Base-by-base conservation (phyloP, 2,329 filamentous ascomycete species). In the Alternaria sp. region DNA sequence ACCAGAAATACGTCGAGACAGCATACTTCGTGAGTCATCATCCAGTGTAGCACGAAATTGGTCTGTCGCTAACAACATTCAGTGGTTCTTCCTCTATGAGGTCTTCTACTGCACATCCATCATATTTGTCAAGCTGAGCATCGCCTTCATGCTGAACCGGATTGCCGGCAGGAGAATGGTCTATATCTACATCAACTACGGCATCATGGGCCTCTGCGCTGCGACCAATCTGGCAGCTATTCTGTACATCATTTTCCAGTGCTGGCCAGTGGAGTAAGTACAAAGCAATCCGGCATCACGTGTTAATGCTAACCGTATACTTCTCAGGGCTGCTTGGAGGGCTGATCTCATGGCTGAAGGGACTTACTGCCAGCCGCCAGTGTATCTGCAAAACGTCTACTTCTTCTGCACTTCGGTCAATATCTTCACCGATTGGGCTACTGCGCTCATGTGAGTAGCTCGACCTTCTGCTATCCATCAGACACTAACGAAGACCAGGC, bases 31-130 rank as follows among this genome's bases (percentile, higher is more conserved):
- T 65, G 58, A 57, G 71, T 72, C 61, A 68, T 12, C n/a, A n/a
- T 6, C 25, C 25, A 9, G n/a, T 26, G 15, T n/a, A 46, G 3
- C 20, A 9, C 3, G 3, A 18, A 41, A 18, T n/a, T n/a, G 6
- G n/a, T 14, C 21, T 6, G 25, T 25, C 9, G 54, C 60, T 68
- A 33, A 58, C 20, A 6, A 18, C 20, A 20, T 7, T 5, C 43
- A 79, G 77, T 79, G 72, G 68, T 80, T 79, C 68, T 80, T 79
- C 60, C 70, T 80, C 62, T 80, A 78, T 51, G 75, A 80, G 55
- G 64, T 79, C 53, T 78, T 79, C 58, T 80, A 77, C 58, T 80
- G 78, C 67, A 67, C 74, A 5, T 67, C 77, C 8, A 75, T 79
- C 54, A 77, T 80, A 11, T 75, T 75, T 7, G 72, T 79, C 62